Evolutionary conservation across 1,139 yeast species (phyloP).

Genomic region (Sugiyamaella xylanicola): DNA sequence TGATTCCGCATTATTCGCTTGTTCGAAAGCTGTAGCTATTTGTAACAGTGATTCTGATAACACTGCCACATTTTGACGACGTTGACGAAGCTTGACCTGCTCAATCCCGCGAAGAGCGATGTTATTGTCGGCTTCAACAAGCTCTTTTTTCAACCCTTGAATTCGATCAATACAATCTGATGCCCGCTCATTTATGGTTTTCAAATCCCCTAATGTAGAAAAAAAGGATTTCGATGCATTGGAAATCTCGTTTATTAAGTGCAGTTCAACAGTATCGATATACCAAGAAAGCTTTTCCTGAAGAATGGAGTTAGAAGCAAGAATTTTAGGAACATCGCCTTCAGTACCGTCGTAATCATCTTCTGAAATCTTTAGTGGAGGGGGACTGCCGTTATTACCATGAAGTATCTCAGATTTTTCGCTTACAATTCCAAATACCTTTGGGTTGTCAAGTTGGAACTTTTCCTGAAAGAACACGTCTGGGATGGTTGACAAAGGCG

Average conservation of each 20-base stretch:
- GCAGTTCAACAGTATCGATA: slow-evolving; percentile 81
- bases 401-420: slow-evolving; percentile 50
- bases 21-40: slow-evolving; percentile 31
- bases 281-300: slow-evolving; percentile 83
- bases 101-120: slow-evolving; percentile 58
- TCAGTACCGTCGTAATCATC: slow-evolving; percentile 25
- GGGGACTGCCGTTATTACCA: slow-evolving; percentile 6
- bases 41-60: slow-evolving; percentile 71
- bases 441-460: slow-evolving; percentile 85
- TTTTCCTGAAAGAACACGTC: slow-evolving; percentile 63
- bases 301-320: slow-evolving; percentile 56
- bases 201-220: slow-evolving; percentile 76
- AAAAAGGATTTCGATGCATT: slow-evolving; percentile 83
- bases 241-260: slow-evolving; percentile 79
- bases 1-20: slow-evolving; percentile 32
- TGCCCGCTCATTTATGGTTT: slow-evolving; percentile 61
- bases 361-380: slow-evolving; percentile 8
- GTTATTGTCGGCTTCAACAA: slow-evolving; percentile 47
- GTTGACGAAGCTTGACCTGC: slow-evolving; percentile 55
- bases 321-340: slow-evolving; percentile 33
- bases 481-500: slow-evolving; percentile 56
- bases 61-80: slow-evolving; percentile 60
- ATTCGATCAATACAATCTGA: slow-evolving; percentile 54
- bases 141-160: slow-evolving; percentile 46
- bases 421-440: slow-evolving; percentile 74